phyloP scores from a whole-genome alignment of 495 filamentous ascomycete genomes.

The Viridothelium virens region DNA sequence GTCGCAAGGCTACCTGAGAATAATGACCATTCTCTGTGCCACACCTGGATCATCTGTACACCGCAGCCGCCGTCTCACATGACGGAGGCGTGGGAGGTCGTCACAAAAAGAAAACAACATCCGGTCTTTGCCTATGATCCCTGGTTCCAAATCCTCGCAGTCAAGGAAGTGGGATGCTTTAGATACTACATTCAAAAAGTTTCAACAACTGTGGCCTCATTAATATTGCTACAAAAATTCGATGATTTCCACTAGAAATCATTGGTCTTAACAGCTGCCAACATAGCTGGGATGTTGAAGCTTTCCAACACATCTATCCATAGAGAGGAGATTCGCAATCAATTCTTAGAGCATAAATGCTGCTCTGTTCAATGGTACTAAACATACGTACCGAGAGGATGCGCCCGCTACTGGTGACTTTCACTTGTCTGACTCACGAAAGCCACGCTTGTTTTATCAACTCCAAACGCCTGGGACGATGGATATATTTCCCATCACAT shows the following conservation, averaged over 20 bases:
- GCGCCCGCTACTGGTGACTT: no score
- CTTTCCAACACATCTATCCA: background rate
- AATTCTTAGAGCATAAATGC: no score
- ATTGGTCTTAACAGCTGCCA: background rate
- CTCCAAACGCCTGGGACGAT: background rate
- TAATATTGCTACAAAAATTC: background rate
- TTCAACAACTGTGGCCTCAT: background rate
- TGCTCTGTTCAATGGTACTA: no score
- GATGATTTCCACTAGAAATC: no score
- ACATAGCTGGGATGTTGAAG: background rate
- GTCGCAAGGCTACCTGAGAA: background rate
- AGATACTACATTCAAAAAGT: background rate
- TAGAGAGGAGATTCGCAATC: conserved; percentile 3
- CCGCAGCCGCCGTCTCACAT: background rate
- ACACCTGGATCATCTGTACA: background rate
- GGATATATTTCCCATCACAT: conserved; percentile 32
- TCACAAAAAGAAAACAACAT: no score
- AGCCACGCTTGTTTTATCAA: background rate
- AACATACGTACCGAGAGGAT: no score
- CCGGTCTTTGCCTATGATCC: no score
- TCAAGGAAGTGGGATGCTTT: no score
- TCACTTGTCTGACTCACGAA: no score
- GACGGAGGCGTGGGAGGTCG: background rate
- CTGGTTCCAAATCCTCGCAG: no score
- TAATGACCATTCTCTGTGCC: conserved; percentile 6